Percentiles rank a stretch among this genome's conserved stretches.
Conservation (phyloP, 1,284 basidiomycete genomes). For the Exobasidium rhododendri region DNA sequence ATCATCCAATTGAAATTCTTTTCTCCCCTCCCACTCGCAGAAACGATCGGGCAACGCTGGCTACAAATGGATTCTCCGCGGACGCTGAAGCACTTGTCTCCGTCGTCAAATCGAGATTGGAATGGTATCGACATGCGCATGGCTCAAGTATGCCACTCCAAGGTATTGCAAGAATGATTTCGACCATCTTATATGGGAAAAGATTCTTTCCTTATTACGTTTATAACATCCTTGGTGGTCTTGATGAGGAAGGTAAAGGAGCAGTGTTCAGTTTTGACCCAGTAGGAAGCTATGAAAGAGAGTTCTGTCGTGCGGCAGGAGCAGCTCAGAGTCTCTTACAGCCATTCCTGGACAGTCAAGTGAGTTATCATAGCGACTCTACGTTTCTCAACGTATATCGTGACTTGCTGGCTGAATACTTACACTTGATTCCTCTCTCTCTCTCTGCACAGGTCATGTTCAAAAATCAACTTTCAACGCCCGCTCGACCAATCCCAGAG, state of each 20-base stretch:
- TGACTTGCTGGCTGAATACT: neutral
- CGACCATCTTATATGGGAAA: conserved; percentile 52
- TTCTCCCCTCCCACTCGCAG: conserved; percentile 8
- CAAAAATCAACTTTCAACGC: conserved; percentile 45
- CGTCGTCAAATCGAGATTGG: conserved; percentile 43
- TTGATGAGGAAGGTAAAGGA: conserved; percentile 52
- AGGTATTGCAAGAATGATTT: conserved; percentile 52
- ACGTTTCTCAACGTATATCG: neutral
- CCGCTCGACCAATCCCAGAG: conserved; percentile 35
- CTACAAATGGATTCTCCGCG: conserved; percentile 51
- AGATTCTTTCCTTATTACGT: conserved; percentile 55
- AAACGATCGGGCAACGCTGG: conserved; percentile 51
- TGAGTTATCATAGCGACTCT: conserved; percentile 14
- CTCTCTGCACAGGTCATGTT: conserved; percentile 43
- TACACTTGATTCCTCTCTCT: neutral
- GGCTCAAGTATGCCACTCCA: conserved; percentile 50
- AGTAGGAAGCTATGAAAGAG: conserved; percentile 52
- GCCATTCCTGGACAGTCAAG: conserved; percentile 53
- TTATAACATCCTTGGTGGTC: conserved; percentile 54
- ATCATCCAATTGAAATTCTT: neutral
- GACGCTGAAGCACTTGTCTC: conserved; percentile 52
- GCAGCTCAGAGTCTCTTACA: conserved; percentile 52
- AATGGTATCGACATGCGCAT: conserved; percentile 51
- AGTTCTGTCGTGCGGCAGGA: conserved; percentile 52
- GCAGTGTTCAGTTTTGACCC: conserved; percentile 54